Percentiles rank a stretch among this genome's conserved stretches.
Evolutionary conservation across 1,284 basidiomycete species (phyloP).

Genomic region (Malassezia restricta): DNA sequence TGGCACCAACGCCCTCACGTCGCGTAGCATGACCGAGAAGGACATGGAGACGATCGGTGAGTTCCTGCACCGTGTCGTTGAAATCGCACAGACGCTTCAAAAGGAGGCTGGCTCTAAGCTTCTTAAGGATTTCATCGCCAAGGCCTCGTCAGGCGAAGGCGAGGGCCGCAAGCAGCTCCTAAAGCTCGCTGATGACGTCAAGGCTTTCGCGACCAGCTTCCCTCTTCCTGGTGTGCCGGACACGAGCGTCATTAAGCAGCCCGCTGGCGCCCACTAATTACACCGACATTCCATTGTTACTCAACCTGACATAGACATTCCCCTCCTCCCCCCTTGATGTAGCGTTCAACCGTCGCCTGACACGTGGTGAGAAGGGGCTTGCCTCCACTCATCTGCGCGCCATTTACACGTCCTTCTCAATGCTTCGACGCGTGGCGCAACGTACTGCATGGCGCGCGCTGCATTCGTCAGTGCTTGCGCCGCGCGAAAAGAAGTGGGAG

Average conservation of each 20-base stretch:
- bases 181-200: slow-evolving; percentile 62
- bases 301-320: slow-evolving; percentile 14
- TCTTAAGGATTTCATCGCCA: slow-evolving; percentile 86
- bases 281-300: background rate
- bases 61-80: slow-evolving; percentile 52
- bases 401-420: background rate
- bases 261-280: slow-evolving; percentile 17
- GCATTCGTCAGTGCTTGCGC: background rate
- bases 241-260: slow-evolving; percentile 47
- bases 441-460: too few species aligned
- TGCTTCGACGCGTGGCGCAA: background rate
- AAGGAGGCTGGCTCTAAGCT: slow-evolving; percentile 89
- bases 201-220: slow-evolving; percentile 69
- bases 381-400: background rate
- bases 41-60: slow-evolving; percentile 75
- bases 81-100: slow-evolving; percentile 52
- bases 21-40: slow-evolving; percentile 75
- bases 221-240: slow-evolving; percentile 80
- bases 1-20: slow-evolving; percentile 85
- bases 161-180: slow-evolving; percentile 59
- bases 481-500: background rate
- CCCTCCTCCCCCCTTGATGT: background rate
- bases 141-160: slow-evolving; percentile 60
- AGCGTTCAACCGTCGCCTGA: slow-evolving; percentile 16
- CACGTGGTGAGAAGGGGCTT: background rate